phyloP scores from a whole-genome alignment of 441 rosid genomes.

The Adansonia grandidieri region DNA sequence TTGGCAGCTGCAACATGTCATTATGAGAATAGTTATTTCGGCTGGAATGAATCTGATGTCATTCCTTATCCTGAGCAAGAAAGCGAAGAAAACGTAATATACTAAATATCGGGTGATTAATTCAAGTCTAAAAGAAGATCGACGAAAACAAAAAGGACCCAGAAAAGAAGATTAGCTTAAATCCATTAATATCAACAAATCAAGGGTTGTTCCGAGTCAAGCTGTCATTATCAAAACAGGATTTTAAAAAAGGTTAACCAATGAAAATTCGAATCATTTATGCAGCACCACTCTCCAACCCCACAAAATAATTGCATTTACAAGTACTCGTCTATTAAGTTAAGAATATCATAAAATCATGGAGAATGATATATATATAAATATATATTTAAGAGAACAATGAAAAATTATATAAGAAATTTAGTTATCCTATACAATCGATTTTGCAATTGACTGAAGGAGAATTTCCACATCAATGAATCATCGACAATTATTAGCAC shows the following conservation, averaged over 20 bases:
- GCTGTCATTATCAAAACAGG: neutral
- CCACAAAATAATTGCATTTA: neutral
- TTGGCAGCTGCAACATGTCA: neutral
- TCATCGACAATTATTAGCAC: neutral
- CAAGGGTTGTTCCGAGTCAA: too few relatives aligned
- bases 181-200: too few relatives aligned
- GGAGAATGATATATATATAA: neutral
- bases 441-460: neutral
- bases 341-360: neutral
- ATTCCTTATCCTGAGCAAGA: neutral
- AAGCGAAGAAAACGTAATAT: too few relatives aligned
- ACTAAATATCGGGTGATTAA: too few relatives aligned
- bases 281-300: neutral
- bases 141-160: too few relatives aligned
- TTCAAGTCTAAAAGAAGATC: too few relatives aligned
- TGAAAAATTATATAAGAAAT: neutral
- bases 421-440: neutral
- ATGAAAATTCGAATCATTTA: slow-evolving; percentile 6
- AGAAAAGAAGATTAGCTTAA: too few relatives aligned
- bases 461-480: neutral
- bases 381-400: neutral
- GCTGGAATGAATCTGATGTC: neutral
- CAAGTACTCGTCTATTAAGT: neutral
- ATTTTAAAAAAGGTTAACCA: neutral
- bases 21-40: neutral